Conservation (phyloP, 2,329 filamentous ascomycete species). For the Metarhizium sp. region DNA sequence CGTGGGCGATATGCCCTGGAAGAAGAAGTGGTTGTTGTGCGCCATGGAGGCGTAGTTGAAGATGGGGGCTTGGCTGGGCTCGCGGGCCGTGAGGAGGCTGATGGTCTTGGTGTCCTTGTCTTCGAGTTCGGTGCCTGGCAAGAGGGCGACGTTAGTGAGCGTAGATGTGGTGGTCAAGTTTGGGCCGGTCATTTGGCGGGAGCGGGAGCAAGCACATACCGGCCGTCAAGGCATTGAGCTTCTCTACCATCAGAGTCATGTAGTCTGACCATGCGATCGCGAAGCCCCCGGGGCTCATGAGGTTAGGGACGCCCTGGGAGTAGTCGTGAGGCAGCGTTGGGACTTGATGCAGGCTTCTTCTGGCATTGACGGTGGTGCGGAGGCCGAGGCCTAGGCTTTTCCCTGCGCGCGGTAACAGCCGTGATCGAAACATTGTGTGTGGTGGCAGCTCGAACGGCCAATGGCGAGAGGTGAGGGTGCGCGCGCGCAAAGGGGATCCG, state of each 20-base stretch:
- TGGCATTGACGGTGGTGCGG: slow-evolving; percentile 22
- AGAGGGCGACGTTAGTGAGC: not conserved
- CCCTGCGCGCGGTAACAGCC: slow-evolving; percentile 39
- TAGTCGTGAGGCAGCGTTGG: slow-evolving; percentile 37
- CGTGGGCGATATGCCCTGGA: slow-evolving; percentile 41
- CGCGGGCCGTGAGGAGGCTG: slow-evolving; percentile 65
- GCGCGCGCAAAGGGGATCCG: not conserved
- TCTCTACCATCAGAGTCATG: slow-evolving; percentile 62
- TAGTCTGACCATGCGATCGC: slow-evolving; percentile 75
- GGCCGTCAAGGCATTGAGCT: slow-evolving; percentile 63
- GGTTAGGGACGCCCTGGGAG: slow-evolving; percentile 50
- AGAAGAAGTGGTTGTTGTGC: slow-evolving; percentile 84
- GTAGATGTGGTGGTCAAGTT: slow-evolving; percentile 6
- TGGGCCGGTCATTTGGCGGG: not conserved
- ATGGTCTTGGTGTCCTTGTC: slow-evolving; percentile 56
- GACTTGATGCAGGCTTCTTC: slow-evolving; percentile 37
- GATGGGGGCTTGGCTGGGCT: slow-evolving; percentile 64
- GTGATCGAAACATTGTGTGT: slow-evolving; percentile 38
- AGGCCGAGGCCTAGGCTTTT: slow-evolving; percentile 25
- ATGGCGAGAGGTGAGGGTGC: not conserved
- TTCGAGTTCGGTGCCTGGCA: slow-evolving; percentile 54
- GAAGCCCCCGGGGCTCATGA: slow-evolving; percentile 63
- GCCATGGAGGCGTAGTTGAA: slow-evolving; percentile 98
- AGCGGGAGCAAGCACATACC: slow-evolving; percentile 43
- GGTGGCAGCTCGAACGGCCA: not conserved